phyloP scores from a whole-genome alignment of 2,329 filamentous ascomycete species.

The Pseudogymnoascus sp. region DNA sequence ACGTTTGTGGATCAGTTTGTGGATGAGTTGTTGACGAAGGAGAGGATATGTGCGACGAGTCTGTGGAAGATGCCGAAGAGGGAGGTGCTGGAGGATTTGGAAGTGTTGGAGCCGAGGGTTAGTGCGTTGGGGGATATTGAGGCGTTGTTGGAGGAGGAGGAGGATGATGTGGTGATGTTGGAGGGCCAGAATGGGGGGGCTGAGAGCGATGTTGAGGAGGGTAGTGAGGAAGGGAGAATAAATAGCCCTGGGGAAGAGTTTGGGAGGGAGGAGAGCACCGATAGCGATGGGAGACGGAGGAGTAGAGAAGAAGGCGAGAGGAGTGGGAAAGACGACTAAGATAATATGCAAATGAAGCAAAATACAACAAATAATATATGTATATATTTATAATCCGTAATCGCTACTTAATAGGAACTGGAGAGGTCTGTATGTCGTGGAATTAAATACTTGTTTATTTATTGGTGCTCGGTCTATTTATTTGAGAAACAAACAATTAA shows the following conservation, averaged over 20 bases:
- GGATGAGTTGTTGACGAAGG: constrained; percentile 82
- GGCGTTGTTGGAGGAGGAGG: constrained; percentile 55
- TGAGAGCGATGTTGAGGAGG: not conserved
- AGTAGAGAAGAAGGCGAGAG: not conserved
- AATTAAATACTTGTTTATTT: not conserved
- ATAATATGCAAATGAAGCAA: constrained; percentile 7
- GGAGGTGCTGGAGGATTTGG: constrained; percentile 78
- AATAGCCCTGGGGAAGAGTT: constrained; percentile 5
- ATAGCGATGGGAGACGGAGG: not conserved
- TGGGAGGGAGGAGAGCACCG: constrained; percentile 4
- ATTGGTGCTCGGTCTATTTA: not conserved
- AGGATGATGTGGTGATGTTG: constrained; percentile 33
- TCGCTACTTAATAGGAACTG: not conserved
- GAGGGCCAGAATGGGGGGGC: constrained; percentile 13
- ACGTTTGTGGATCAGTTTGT: constrained; percentile 88
- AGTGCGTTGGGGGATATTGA: constrained; percentile 78
- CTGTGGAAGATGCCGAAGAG: constrained; percentile 84
- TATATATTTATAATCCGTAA: not conserved
- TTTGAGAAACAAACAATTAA: not conserved
- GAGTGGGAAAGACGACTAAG: not conserved
- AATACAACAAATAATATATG: not conserved
- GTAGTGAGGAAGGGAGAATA: not conserved
- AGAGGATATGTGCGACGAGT: constrained; percentile 83
- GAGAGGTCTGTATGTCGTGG: not conserved
- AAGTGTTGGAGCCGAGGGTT: constrained; percentile 73